Evolutionary conservation across 148 eudicot species (phyloP), one percentile per base, ranked within the genome.

Genomic region (Rhododendron molle): DNA sequence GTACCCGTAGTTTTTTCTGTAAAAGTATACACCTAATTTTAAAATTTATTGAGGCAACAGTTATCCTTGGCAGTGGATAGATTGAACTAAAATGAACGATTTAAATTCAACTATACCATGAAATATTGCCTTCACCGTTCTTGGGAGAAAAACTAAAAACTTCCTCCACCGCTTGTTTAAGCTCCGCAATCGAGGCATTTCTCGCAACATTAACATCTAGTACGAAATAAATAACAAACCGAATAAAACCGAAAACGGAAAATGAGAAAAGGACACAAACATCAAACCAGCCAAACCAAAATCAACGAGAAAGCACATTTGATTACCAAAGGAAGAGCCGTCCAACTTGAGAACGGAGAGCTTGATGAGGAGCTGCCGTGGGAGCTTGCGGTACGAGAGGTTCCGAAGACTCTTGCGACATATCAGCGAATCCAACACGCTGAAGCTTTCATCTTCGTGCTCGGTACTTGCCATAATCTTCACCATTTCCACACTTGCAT

Each of bases 281-380:
- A 1, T 40, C 7, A 40, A 40, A 4, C 5, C 56, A 52, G 18
- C 15, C 56, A 71, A 67, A 34, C 4, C 28, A 36, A 52, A 58
- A 86, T n/a, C 46, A 34, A 23, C 6, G 13, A 47, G 32, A 72
- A 30, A 20, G 0, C 43, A 2, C 49, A 12, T 56, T 60, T 18
- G 77, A 60, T 80, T 89, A 90, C 92, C 86, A 38, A 89, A 90
- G 7, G 88, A 90, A 84, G 89, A 81, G 82, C 92, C 92, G 44
- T 90, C 89, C 50, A 90, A 84, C 86, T 90, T 90, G 80, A 89
- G 87, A 85, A 90, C 67, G 58, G 89, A 89, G 69, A 90, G 87
- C 6, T 87, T 87, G 81, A 90, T 89, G 81, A 90, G 83, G 21
- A 50, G 87, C 38, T 84, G 84, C 4, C 76, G 78, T 7, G 89